Evolutionary conservation across 768 basidiomycete genomes (phyloP), one percentile per base, ranked within the genome.

Genomic region (Termitomyces sp.): DNA sequence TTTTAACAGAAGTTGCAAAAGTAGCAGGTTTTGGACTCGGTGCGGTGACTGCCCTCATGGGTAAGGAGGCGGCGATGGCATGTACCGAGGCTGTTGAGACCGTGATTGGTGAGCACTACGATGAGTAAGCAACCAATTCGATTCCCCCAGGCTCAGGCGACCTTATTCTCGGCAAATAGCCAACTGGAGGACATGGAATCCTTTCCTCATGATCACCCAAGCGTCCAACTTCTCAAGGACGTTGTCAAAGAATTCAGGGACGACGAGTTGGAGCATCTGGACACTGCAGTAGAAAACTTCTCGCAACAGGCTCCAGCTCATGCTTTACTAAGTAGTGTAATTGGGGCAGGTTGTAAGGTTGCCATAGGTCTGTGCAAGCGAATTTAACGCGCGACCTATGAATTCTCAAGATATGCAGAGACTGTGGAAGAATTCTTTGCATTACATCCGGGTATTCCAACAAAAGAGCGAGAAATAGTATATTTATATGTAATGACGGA

Each of bases 31-130:
- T 90, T 68, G 88, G 89, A 3, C 75, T 98, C 8, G 95, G 95
- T 5, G 87, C 87, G 5, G 80, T 76, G 0, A 97, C 95, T 0
- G 95, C 92, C 0, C 72, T 96, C 22, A 79, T 96, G 82, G 90
- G 95, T 38, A 89, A 85, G 67, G 89, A 97, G 63, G 93, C 94
- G 13, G 94, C 95, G 0, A 98, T 98, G 95, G 95, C 95, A 6
- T 98, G 95, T 66, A 98, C 95, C 0, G 95, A 98, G 70, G 95
- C 95, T 0, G 94, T 98, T 20, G 95, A 98, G 71, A 97, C 95
- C 0, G 93, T 93, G 56, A 98, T 98, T 53, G 95, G 95, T 41
- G 95, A 98, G 71, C 95, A 98, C 72, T 98, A 98, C 66, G 92
- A 98, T 69, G 94, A 97, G 95, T 96, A 68, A 68, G 92, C 80